Conservation (phyloP, 148 eudicot genomes). For the Fallopia convolvulus region DNA sequence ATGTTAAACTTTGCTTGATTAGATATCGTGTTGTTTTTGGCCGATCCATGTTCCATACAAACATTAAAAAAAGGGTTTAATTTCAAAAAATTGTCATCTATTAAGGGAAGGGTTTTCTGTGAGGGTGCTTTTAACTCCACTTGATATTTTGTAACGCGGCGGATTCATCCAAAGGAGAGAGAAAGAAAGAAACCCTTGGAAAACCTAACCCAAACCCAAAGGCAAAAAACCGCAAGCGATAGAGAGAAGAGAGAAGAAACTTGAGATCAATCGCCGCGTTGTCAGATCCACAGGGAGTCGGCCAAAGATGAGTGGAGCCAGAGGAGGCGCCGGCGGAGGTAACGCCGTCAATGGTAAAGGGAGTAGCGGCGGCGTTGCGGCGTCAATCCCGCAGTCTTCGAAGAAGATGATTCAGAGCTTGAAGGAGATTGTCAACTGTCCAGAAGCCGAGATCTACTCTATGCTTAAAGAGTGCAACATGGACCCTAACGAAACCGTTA, state of each 20-base stretch:
- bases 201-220: slow-evolving; percentile 2
- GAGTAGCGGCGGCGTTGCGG: slow-evolving; percentile 17
- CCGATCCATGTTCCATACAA: background rate
- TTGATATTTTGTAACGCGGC: slow-evolving; percentile 8
- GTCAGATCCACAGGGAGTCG: background rate
- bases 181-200: background rate
- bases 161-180: slow-evolving; percentile 2
- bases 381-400: slow-evolving; percentile 49
- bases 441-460: slow-evolving; percentile 87
- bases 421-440: slow-evolving; percentile 77
- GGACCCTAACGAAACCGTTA: slow-evolving; percentile 95
- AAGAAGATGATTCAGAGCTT: slow-evolving; percentile 68
- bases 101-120: background rate
- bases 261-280: slow-evolving; percentile 5
- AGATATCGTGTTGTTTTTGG: background rate
- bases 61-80: background rate
- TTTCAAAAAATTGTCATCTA: background rate
- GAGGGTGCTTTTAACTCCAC: background rate
- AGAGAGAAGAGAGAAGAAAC: background rate
- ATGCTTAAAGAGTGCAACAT: slow-evolving; percentile 86
- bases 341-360: slow-evolving; percentile 21
- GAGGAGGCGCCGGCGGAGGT: slow-evolving; percentile 10
- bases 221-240: background rate
- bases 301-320: background rate
- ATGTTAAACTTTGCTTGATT: background rate